A percentile compares a stretch with the other conserved stretches of the same genome.
phyloP scores from a whole-genome alignment of 352 stramenopile species.

The Peronospora farinosa region DNA sequence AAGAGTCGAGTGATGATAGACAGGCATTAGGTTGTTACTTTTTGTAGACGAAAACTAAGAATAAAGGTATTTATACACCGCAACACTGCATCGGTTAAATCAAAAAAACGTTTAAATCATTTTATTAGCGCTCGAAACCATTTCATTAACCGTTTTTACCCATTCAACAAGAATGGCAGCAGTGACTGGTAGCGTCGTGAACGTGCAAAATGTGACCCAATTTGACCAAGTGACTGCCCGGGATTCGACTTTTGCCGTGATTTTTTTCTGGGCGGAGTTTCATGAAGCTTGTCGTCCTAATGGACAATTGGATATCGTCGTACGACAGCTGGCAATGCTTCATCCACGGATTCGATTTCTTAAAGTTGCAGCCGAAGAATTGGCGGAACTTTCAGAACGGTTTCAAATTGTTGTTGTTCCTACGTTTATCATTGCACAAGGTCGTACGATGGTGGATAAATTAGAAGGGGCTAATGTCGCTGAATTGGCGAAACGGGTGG shows the following conservation, averaged over 20 bases:
- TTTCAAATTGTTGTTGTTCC: conserved; percentile 91
- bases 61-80: conserved; percentile 30
- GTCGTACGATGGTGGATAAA: conserved; percentile 71
- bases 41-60: conserved; percentile 22
- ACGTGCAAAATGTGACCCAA: conserved; percentile 60
- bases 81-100: no score
- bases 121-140: not conserved
- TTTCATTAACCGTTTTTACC: not conserved
- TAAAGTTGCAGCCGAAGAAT: conserved; percentile 81
- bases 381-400: conserved; percentile 77
- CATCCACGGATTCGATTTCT: conserved; percentile 81
- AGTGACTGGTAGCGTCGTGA: conserved; percentile 58
- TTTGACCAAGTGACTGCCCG: conserved; percentile 72
- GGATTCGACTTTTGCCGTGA: conserved; percentile 69
- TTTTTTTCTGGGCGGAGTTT: conserved; percentile 85
- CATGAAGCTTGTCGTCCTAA: conserved; percentile 78
- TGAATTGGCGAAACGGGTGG: conserved; percentile 77
- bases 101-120: no score
- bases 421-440: conserved; percentile 89
- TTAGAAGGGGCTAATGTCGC: conserved; percentile 79
- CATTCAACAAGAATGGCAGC: conserved; percentile 22
- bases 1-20: not conserved
- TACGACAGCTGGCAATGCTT: conserved; percentile 72
- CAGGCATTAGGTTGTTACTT: conserved; percentile 12
- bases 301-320: conserved; percentile 79